A percentile compares a stretch with the other conserved stretches of the same genome.
These are phyloP conservation scores for Aspergillus piperis DNA, from an alignment of 2,329 filamentous ascomycete species.

Conservation along the genomic window DNA sequence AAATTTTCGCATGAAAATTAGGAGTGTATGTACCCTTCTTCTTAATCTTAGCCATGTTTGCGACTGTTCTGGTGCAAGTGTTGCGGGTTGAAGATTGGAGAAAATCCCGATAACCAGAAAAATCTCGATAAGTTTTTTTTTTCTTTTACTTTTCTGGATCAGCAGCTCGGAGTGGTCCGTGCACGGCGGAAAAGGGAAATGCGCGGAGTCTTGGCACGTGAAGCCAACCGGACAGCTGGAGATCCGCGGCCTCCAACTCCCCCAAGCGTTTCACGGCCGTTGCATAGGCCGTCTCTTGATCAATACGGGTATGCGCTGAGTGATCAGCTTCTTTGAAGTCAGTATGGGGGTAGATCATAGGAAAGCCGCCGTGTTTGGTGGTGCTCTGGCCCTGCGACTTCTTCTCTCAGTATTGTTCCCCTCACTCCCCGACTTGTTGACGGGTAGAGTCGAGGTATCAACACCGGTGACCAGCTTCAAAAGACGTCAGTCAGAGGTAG, in stretches of 20 bases:
- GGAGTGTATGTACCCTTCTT: slow-evolving; percentile 68
- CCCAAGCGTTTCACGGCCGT: background rate
- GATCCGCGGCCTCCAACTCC: background rate
- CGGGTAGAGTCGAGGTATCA: slow-evolving; percentile 90
- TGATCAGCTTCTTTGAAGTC: slow-evolving; percentile 2
- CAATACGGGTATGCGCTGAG: slow-evolving; percentile 13
- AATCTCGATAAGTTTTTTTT: slow-evolving; percentile 41
- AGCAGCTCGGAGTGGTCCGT: slow-evolving; percentile 33
- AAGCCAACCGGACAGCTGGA: slow-evolving; percentile 23
- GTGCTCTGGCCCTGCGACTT: slow-evolving; percentile 76
- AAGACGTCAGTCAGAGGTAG: slow-evolving; percentile 65
- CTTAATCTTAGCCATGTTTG: slow-evolving; percentile 75
- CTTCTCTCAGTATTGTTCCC: slow-evolving; percentile 80
- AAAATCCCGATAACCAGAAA: slow-evolving; percentile 39
- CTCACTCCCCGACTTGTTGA: slow-evolving; percentile 78
- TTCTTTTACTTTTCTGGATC: slow-evolving; percentile 22
- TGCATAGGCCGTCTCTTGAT: slow-evolving; percentile 2
- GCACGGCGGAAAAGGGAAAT: slow-evolving; percentile 29
- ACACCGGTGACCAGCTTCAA: slow-evolving; percentile 98
- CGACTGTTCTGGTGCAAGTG: slow-evolving; percentile 4
- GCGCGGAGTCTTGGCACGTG: slow-evolving; percentile 27
- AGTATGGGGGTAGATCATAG: slow-evolving; percentile 58
- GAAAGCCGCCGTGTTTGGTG: slow-evolving; percentile 69
- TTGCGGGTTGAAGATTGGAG: slow-evolving; percentile 14
- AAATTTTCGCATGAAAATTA: background rate